Evolutionary conservation across 257 asterid genomes (phyloP).

Genomic region (Cynanchum wilfordii): DNA sequence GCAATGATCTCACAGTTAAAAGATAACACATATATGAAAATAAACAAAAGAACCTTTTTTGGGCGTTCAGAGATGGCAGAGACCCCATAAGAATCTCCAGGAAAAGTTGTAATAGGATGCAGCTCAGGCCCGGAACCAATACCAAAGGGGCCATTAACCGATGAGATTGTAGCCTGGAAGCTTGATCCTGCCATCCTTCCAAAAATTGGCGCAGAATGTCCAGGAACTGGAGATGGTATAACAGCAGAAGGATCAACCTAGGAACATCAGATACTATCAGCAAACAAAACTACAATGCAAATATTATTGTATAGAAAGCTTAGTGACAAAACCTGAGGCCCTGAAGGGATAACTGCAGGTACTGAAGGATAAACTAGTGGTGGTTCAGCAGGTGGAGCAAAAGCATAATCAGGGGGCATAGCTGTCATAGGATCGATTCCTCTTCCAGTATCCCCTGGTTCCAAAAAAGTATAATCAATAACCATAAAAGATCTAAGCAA

Average conservation of each 20-base stretch:
- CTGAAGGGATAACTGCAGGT: slow-evolving; percentile 48
- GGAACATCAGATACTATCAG: slow-evolving; percentile 19
- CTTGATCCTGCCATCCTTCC: slow-evolving; percentile 54
- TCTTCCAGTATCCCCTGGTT: slow-evolving; percentile 45
- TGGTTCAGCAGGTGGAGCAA: slow-evolving; percentile 57
- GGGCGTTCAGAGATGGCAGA: slow-evolving; percentile 68
- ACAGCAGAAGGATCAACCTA: slow-evolving; percentile 65
- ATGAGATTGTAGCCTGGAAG: slow-evolving; percentile 58
- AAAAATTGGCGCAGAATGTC: slow-evolving; percentile 54
- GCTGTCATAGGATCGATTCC: slow-evolving; percentile 49
- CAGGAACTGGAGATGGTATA: slow-evolving; percentile 58
- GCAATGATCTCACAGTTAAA: slow-evolving; percentile 2
- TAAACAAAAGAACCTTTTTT: slow-evolving; percentile 51
- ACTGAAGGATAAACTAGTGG: slow-evolving; percentile 51
- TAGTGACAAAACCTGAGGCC: slow-evolving; percentile 54
- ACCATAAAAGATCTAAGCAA: neutral
- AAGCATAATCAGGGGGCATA: slow-evolving; percentile 53
- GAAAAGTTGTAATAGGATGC: slow-evolving; percentile 51
- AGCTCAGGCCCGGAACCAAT: slow-evolving; percentile 52
- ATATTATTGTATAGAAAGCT: slow-evolving; percentile 13
- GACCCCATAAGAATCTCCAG: slow-evolving; percentile 63
- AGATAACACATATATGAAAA: neutral
- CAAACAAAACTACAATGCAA: slow-evolving; percentile 7
- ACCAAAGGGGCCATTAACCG: slow-evolving; percentile 57
- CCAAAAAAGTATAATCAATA: slow-evolving; percentile 30